Conservation (phyloP, 352 stramenopile genomes). For the Phytopythium ostracodes region DNA sequence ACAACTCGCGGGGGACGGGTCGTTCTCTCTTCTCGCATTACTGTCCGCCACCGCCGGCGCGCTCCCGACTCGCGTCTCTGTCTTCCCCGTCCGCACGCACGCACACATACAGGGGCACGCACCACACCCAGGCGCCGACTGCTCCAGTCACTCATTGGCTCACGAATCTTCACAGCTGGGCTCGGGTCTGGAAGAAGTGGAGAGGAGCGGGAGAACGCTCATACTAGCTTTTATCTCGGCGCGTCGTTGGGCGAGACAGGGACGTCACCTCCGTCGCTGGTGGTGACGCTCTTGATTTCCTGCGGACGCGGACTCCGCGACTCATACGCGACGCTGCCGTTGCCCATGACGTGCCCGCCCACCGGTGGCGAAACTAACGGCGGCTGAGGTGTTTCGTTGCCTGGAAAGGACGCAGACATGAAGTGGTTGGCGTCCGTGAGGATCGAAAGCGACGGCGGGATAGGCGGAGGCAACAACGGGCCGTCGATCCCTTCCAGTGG, state of each 20-base stretch:
- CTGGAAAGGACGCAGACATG: background rate
- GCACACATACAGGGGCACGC: slow-evolving; percentile 4
- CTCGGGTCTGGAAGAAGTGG: too few relatives aligned
- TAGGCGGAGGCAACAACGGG: background rate
- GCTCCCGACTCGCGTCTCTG: background rate
- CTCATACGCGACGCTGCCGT: background rate
- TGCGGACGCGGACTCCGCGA: background rate
- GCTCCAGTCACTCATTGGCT: background rate
- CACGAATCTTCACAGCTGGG: background rate
- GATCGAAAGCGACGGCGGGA: background rate
- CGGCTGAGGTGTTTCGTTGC: background rate
- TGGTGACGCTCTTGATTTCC: background rate
- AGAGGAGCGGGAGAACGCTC: too few relatives aligned
- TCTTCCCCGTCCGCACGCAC: background rate
- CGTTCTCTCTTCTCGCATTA: background rate
- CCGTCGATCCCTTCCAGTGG: background rate
- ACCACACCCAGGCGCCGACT: background rate
- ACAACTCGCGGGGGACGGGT: slow-evolving; percentile 1
- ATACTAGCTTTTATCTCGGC: slow-evolving; percentile 13
- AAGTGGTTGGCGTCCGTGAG: background rate
- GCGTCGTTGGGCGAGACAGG: slow-evolving; percentile 6
- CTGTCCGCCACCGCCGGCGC: background rate
- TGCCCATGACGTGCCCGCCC: background rate
- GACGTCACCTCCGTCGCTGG: background rate
- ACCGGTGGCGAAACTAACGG: background rate